Conservation (phyloP, 768 basidiomycete species). For the Butyriboletus loyo region DNA sequence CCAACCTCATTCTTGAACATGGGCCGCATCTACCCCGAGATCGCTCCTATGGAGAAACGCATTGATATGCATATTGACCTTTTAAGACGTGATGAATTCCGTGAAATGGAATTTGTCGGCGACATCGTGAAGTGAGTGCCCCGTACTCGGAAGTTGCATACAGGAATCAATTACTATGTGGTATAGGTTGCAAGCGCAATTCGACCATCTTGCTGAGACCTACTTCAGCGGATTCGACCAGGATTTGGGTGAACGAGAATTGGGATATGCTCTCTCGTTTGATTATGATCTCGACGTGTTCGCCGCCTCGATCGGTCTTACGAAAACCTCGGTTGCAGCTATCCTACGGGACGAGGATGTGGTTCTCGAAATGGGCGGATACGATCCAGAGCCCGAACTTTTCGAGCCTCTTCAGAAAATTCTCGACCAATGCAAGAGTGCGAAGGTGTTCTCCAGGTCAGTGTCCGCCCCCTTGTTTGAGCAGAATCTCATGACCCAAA, state of each 20-base stretch:
- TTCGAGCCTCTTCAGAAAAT: slow-evolving; percentile 81
- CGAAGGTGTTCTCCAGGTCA: slow-evolving; percentile 77
- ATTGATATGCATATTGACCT: slow-evolving; percentile 90
- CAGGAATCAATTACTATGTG: neutral
- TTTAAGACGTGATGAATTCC: slow-evolving; percentile 84
- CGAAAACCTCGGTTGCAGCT: slow-evolving; percentile 78
- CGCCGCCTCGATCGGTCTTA: slow-evolving; percentile 84
- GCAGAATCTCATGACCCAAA: neutral
- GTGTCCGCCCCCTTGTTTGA: slow-evolving; percentile 19
- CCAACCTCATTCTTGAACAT: slow-evolving; percentile 83
- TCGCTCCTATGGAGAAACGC: slow-evolving; percentile 84
- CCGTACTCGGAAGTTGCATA: neutral
- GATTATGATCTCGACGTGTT: slow-evolving; percentile 95
- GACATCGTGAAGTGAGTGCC: slow-evolving; percentile 78
- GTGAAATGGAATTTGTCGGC: slow-evolving; percentile 88
- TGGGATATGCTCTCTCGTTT: slow-evolving; percentile 76
- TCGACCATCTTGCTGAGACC: slow-evolving; percentile 87
- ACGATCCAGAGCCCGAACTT: slow-evolving; percentile 70
- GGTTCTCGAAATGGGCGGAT: slow-evolving; percentile 66
- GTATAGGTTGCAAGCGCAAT: slow-evolving; percentile 85
- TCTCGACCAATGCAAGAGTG: slow-evolving; percentile 76
- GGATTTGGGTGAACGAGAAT: slow-evolving; percentile 86
- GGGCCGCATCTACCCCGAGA: slow-evolving; percentile 79
- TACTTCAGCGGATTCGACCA: slow-evolving; percentile 82
- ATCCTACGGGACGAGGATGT: slow-evolving; percentile 80